Evolutionary conservation across 176 grass and related monocot genomes (phyloP).

Genomic region (Musa beccarii): DNA sequence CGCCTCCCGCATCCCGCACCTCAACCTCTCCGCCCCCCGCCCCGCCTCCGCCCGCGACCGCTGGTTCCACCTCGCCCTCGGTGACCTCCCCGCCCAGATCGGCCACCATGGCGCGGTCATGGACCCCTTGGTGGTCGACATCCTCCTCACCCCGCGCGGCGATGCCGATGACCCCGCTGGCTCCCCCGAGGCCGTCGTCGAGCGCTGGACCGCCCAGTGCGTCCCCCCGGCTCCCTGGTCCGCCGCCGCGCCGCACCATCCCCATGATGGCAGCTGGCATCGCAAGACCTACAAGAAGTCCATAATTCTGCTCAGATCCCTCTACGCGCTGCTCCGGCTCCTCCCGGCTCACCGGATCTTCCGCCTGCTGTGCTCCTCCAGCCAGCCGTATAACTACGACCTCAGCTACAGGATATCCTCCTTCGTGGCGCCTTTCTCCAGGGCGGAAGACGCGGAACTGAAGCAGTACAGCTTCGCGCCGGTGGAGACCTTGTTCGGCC

Average conservation of each 20-base stretch:
- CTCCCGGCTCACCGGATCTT: constrained; percentile 72
- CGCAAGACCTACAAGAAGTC: constrained; percentile 30
- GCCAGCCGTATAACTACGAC: constrained; percentile 85
- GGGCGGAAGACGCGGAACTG: constrained; percentile 48
- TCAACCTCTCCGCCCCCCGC: constrained; percentile 6
- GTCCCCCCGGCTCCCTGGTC: neutral
- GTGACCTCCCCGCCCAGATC: constrained; percentile 9
- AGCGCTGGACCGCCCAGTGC: constrained; percentile 24
- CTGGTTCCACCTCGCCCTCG: constrained; percentile 28
- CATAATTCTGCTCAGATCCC: constrained; percentile 60
- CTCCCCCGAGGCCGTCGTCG: constrained; percentile 4
- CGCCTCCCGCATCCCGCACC: constrained; percentile 53
- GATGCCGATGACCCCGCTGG: neutral
- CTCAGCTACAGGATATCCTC: constrained; percentile 51
- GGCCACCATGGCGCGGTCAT: constrained; percentile 10
- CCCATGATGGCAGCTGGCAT: neutral
- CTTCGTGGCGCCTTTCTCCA: constrained; percentile 63
- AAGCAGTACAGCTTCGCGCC: constrained; percentile 40
- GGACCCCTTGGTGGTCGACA: constrained; percentile 12
- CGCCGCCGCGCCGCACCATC: neutral
- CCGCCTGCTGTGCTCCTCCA: constrained; percentile 51
- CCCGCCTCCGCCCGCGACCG: neutral
- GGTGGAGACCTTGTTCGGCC: constrained; percentile 72
- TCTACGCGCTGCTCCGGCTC: constrained; percentile 54
- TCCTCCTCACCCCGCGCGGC: constrained; percentile 16